Base-by-base conservation (phyloP, 2,329 filamentous ascomycete species). In the Lasiodiplodia gonubiensis region DNA sequence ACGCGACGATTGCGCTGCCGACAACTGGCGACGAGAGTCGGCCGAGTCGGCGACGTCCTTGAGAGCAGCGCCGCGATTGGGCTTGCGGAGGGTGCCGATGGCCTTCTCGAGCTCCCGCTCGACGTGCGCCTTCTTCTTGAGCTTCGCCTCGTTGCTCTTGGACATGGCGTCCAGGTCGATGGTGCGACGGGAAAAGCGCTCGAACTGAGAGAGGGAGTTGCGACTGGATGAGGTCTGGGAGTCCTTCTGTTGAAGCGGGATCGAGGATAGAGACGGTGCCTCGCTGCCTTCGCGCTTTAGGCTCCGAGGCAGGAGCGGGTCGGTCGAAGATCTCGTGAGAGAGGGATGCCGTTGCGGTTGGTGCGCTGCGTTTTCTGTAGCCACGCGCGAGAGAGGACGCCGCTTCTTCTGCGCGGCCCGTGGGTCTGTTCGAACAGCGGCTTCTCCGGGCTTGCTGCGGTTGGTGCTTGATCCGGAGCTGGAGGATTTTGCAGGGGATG, bases 71-170 rank as follows among this genome's bases (percentile, higher is more conserved):
- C 87, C 85, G 54, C 92, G 86, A 73, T 94, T 93, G 0, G 92
- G 92, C 77, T 89, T 92, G 75, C 91, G 89, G 51, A 94, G 77
- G 11, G 89, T 86, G 6, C 86, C 86, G 60, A 95, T 94, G 10
- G 92, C 92, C 68, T 92, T 87, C 71, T 88, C 87, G 39, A 94
- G 79, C 73, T 93, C 89, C 33, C 89, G 87, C 57, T 92, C 88
- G 2, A 92, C 84, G 25, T 86, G 79, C 2, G 88, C 89, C 74
- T 90, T 90, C 76, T 88, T 91, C 72, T 82, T 87, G 37, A 86
- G 83, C 77, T 87, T 92, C 1, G 80, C 76, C 67, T 89, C 86
- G 2, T 84, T 84, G 35, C 83, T 77, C 42, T 81, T 84, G 33
- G 82, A 83, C 70, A 85, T 81, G 71, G 84, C 85, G 65, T 79